phyloP scores from a whole-genome alignment of 805 yeast species.

The Cyberlindnera japonica region DNA sequence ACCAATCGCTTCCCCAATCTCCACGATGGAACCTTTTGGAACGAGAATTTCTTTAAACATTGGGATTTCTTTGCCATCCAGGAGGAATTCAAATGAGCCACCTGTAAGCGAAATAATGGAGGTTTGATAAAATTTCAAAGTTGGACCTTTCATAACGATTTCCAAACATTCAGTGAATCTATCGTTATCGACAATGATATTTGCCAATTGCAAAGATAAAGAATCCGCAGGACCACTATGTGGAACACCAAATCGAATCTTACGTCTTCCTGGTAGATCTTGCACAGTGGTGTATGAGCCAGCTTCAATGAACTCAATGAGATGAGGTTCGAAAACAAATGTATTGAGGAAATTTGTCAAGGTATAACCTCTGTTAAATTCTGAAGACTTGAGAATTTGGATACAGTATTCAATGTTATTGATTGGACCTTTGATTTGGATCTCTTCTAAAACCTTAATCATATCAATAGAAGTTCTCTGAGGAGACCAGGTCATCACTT shows the following conservation, averaged over 20 bases:
- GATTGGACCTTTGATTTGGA: slow-evolving; percentile 80
- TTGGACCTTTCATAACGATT: slow-evolving; percentile 83
- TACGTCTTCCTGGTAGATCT: slow-evolving; percentile 86
- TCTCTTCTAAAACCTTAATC: slow-evolving; percentile 76
- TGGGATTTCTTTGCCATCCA: slow-evolving; percentile 54
- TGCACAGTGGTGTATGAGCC: slow-evolving; percentile 96
- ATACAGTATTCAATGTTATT: slow-evolving; percentile 87
- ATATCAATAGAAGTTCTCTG: slow-evolving; percentile 74
- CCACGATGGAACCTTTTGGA: slow-evolving; percentile 68
- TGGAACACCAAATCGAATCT: slow-evolving; percentile 76
- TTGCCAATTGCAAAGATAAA: slow-evolving; percentile 83
- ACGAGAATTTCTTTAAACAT: slow-evolving; percentile 72
- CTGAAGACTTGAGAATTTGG: slow-evolving; percentile 72
- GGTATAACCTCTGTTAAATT: slow-evolving; percentile 80
- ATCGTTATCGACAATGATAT: slow-evolving; percentile 84
- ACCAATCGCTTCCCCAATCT: slow-evolving; percentile 67
- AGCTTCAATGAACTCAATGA: slow-evolving; percentile 79
- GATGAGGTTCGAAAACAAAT: slow-evolving; percentile 74
- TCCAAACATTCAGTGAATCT: slow-evolving; percentile 83
- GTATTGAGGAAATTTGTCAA: slow-evolving; percentile 84
- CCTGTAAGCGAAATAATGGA: slow-evolving; percentile 86
- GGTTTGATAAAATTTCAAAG: slow-evolving; percentile 76
- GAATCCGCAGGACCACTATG: slow-evolving; percentile 98
- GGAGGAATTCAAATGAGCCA: slow-evolving; percentile 63
- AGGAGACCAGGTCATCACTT: slow-evolving; percentile 90